Percentiles rank a stretch among this genome's conserved stretches.
Conservation (phyloP, 345 rosid genomes). For the Murraya paniculata region DNA sequence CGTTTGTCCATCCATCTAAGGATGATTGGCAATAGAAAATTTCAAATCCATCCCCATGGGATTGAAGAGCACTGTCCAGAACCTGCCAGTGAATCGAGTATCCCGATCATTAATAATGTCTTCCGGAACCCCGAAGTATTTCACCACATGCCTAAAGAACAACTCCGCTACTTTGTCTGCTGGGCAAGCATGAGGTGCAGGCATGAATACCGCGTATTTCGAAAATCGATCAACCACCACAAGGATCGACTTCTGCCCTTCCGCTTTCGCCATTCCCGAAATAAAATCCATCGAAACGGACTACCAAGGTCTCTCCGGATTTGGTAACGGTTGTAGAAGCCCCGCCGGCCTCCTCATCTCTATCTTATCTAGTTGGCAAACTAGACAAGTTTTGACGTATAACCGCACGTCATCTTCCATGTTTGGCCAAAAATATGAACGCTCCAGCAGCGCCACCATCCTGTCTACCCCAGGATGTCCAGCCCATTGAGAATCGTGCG, state of each 20-base stretch:
- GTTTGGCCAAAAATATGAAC: too few relatives aligned
- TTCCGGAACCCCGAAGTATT: too few relatives aligned
- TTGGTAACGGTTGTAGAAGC: neutral
- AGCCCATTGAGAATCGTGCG: too few relatives aligned
- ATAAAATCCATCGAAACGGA: too few relatives aligned
- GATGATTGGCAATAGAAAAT: neutral
- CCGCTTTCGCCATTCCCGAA: too few relatives aligned
- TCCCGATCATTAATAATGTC: neutral
- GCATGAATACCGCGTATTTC: neutral
- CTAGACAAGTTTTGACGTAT: too few relatives aligned
- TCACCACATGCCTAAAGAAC: too few relatives aligned
- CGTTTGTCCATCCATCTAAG: neutral
- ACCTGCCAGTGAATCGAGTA: too few relatives aligned
- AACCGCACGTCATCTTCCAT: neutral
- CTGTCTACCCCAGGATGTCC: neutral
- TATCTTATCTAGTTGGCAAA: too few relatives aligned
- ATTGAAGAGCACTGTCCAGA: neutral
- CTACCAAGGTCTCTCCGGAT: too few relatives aligned
- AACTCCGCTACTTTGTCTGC: neutral
- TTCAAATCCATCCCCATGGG: too few relatives aligned
- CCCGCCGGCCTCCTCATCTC: neutral
- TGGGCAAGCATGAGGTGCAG: neutral
- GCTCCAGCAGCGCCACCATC: neutral
- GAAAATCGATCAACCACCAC: neutral
- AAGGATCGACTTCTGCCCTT: neutral